Percentiles rank a stretch among this genome's conserved stretches.
Conservation (phyloP, 208 protist species). For the Leishmania braziliensis region DNA sequence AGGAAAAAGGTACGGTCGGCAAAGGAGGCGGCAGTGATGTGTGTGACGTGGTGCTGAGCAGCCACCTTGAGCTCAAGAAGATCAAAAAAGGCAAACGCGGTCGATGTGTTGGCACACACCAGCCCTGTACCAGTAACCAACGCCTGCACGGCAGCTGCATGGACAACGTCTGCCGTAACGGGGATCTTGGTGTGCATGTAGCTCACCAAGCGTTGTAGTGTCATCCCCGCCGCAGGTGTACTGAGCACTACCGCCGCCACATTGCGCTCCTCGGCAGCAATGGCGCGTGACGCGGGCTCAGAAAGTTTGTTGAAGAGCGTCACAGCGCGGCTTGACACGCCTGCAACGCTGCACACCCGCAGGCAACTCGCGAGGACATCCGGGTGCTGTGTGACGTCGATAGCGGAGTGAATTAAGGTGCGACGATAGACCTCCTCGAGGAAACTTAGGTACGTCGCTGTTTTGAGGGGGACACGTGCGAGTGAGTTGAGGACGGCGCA, state of each 20-base stretch:
- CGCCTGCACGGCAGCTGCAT: constrained; percentile 44
- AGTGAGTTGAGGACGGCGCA: constrained; percentile 42
- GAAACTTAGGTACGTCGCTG: constrained; percentile 13
- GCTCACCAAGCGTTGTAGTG: constrained; percentile 47
- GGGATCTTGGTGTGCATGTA: constrained; percentile 38
- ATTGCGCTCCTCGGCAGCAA: constrained; percentile 39
- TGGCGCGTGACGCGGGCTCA: constrained; percentile 30
- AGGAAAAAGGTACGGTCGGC: constrained; percentile 53
- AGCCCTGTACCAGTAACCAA: constrained; percentile 16
- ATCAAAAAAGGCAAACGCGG: constrained; percentile 32
- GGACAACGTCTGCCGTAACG: constrained; percentile 34
- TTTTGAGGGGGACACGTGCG: constrained; percentile 34
- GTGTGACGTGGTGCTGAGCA: constrained; percentile 16
- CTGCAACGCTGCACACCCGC: constrained; percentile 25
- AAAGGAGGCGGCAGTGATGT: constrained; percentile 11
- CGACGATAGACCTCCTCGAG: constrained; percentile 31
- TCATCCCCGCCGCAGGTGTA: constrained; percentile 14
- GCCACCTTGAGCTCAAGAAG: constrained; percentile 30
- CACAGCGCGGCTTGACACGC: constrained; percentile 19
- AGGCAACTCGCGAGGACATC: constrained; percentile 37
- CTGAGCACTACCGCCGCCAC: constrained; percentile 40
- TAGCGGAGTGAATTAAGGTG: constrained; percentile 14
- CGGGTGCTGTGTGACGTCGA: constrained; percentile 36
- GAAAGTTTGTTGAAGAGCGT: constrained; percentile 60
- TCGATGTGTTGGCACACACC: not conserved